Conservation (phyloP, 2,329 filamentous ascomycete genomes). For the Diplodia sapinea region DNA sequence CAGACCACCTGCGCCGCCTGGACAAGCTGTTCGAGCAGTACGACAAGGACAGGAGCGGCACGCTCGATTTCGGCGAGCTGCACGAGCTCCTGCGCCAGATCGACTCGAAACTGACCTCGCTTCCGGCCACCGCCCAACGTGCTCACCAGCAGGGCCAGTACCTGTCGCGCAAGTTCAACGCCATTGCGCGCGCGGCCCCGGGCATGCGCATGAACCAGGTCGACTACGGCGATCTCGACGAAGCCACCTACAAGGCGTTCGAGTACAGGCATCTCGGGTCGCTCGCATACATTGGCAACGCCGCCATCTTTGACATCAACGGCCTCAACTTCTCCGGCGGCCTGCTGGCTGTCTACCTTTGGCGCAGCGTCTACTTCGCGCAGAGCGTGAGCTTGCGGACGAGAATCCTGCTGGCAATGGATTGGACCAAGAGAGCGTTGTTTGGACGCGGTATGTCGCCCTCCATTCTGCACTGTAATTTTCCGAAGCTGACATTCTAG, state of each 20-base stretch:
- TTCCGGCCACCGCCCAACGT: constrained; percentile 93
- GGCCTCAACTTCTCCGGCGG: constrained; percentile 82
- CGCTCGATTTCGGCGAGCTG: constrained; percentile 91
- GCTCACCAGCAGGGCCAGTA: constrained; percentile 96
- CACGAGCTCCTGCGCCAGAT: constrained; percentile 88
- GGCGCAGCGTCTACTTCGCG: constrained; percentile 95
- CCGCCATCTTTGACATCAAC: constrained; percentile 88
- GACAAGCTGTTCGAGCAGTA: constrained; percentile 92
- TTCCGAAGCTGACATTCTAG: constrained; percentile 24
- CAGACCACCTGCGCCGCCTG: constrained; percentile 82
- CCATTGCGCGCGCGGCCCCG: constrained; percentile 76
- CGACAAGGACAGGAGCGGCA: constrained; percentile 90
- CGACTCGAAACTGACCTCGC: constrained; percentile 89
- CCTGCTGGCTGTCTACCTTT: constrained; percentile 91
- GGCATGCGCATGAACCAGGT: constrained; percentile 81
- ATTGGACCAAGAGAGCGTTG: constrained; percentile 95
- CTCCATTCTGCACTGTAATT: background rate
- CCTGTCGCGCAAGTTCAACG: constrained; percentile 91
- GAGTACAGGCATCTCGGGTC: constrained; percentile 92
- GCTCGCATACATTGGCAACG: constrained; percentile 94
- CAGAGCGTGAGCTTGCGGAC: constrained; percentile 95
- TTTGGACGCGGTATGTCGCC: constrained; percentile 85
- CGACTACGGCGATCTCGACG: constrained; percentile 86
- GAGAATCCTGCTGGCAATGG: constrained; percentile 88
- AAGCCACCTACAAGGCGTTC: constrained; percentile 91